phyloP scores from a whole-genome alignment of 192 early-diverging fungal genomes.

The Backusella australiensis region DNA sequence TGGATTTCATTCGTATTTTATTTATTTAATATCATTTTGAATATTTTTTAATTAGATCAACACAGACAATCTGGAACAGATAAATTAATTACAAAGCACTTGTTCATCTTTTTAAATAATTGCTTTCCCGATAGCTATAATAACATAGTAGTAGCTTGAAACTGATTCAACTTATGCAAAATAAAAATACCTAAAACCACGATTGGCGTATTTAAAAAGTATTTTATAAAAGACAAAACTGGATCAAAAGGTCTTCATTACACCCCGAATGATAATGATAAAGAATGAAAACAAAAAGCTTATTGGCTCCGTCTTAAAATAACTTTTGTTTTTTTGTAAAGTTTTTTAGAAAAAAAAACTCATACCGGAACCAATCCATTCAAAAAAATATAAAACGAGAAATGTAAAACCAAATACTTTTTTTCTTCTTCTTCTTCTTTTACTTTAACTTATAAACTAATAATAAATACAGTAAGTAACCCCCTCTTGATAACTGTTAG shows the following conservation, averaged over 20 bases:
- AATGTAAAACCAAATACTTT: neutral
- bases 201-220: neutral
- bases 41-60: neutral
- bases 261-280: neutral
- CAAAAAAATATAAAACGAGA: neutral
- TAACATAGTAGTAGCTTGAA: neutral
- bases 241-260: neutral
- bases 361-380: neutral
- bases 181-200: neutral
- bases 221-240: conserved; percentile 1
- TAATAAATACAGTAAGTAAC: neutral
- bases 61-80: neutral
- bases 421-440: neutral
- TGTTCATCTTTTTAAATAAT: neutral
- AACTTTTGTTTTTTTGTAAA: neutral
- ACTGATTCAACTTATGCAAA: neutral
- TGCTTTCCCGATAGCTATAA: neutral
- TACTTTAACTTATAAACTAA: neutral
- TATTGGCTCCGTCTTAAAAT: neutral
- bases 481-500: too few relatives aligned
- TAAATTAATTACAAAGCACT: neutral
- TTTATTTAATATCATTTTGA: neutral
- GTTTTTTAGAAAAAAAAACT: neutral
- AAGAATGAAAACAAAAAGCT: neutral
- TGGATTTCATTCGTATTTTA: neutral